Percentiles rank a stretch among this genome's conserved stretches.
Evolutionary conservation across 2,329 filamentous ascomycete species (phyloP).

Genomic region (Diplodia intermedia): DNA sequence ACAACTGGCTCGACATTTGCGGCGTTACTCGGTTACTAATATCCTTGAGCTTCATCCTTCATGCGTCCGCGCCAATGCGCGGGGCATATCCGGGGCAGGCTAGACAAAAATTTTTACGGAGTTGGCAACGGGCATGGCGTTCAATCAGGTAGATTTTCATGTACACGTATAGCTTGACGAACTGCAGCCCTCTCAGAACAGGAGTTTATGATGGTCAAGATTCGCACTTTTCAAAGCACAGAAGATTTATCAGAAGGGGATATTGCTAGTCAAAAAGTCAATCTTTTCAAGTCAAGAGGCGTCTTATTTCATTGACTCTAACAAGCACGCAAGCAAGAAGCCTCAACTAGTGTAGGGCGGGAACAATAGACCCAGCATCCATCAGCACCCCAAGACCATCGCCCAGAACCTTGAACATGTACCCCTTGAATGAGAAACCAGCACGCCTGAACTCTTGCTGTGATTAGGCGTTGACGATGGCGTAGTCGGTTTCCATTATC

Average conservation of each 20-base stretch:
- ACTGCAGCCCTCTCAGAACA: not conserved
- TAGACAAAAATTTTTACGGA: not conserved
- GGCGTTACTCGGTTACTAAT: not conserved
- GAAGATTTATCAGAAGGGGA: no score
- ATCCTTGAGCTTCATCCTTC: not conserved
- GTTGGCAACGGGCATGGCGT: not conserved
- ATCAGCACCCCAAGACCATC: not conserved
- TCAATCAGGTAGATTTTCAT: not conserved
- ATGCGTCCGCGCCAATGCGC: not conserved
- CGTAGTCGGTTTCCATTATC: no score
- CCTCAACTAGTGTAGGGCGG: not conserved
- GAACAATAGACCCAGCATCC: not conserved
- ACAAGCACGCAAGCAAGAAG: not conserved
- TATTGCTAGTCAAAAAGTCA: no score
- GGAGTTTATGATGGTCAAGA: not conserved
- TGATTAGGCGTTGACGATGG: no score
- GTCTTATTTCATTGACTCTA: no score
- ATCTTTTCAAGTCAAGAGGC: no score
- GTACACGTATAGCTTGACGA: not conserved
- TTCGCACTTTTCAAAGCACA: not conserved
- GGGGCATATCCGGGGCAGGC: not conserved
- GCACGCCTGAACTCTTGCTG: no score
- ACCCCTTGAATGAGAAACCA: no score
- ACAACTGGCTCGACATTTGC: not conserved
- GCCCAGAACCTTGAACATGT: not conserved